Evolutionary conservation across 768 basidiomycete genomes (phyloP).

Genomic region (Auriculariales sp.): DNA sequence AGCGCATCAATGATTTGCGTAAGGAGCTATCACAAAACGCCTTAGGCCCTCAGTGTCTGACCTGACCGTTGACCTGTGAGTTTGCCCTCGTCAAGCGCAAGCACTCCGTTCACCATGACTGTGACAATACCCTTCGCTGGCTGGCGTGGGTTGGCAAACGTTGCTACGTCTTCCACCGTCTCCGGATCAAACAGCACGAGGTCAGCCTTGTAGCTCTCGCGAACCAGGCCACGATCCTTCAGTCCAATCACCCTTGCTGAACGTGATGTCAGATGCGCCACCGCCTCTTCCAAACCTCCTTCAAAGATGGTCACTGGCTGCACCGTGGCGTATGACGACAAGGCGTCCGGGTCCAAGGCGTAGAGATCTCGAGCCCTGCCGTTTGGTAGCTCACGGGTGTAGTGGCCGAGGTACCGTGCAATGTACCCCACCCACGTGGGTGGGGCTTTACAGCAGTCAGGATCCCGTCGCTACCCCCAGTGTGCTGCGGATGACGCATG

Average conservation of each 20-base stretch:
- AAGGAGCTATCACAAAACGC: too few relatives aligned
- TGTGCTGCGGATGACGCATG: constrained; percentile 15
- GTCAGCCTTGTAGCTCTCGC: constrained; percentile 14
- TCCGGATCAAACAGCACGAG: constrained; percentile 15
- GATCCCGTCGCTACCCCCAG: constrained; percentile 16
- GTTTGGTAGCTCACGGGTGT: constrained; percentile 13
- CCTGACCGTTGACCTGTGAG: too few relatives aligned
- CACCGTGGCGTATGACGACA: too few relatives aligned
- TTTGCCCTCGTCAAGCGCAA: constrained; percentile 14
- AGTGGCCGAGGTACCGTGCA: constrained; percentile 9
- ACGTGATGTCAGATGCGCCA: constrained; percentile 16
- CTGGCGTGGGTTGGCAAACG: constrained; percentile 13
- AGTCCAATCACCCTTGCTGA: constrained; percentile 15
- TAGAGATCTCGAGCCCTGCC: background rate
- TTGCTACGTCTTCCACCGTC: constrained; percentile 13
- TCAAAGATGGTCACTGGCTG: too few relatives aligned
- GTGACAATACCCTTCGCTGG: constrained; percentile 12
- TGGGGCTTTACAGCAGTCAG: constrained; percentile 12
- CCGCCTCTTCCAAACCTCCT: constrained; percentile 11
- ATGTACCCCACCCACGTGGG: constrained; percentile 10
- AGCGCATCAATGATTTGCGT: too few relatives aligned
- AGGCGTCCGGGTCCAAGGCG: too few relatives aligned
- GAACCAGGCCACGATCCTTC: constrained; percentile 12
- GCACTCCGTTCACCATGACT: constrained; percentile 16
- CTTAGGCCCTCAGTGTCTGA: too few relatives aligned